A percentile compares a stretch with the other conserved stretches of the same genome.
These are phyloP conservation scores for Aspergillus conjunctus DNA, from an alignment of 495 filamentous ascomycete species.

Conservation along the genomic window DNA sequence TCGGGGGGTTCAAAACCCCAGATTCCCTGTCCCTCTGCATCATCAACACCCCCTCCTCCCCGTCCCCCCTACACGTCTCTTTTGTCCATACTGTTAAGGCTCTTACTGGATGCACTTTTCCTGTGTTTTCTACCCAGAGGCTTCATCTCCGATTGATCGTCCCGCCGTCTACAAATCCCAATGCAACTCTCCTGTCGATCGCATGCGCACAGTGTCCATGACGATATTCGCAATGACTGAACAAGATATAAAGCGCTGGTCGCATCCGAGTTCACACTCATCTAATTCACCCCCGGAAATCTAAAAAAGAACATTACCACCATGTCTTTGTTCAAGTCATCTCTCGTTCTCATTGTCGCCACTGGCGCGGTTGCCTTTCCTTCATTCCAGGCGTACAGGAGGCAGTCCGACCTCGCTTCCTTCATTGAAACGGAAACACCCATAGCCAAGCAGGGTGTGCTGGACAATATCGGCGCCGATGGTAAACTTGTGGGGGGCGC, in stretches of 20 bases:
- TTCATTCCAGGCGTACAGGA: background rate
- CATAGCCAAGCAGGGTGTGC: constrained; percentile 52
- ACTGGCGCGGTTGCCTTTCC: constrained; percentile 3
- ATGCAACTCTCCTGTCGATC: constrained; percentile 4
- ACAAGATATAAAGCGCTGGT: background rate
- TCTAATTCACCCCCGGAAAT: background rate
- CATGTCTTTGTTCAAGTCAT: background rate
- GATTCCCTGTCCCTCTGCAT: background rate
- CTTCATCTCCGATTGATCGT: constrained; percentile 8
- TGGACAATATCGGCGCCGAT: constrained; percentile 61
- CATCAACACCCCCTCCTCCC: no score
- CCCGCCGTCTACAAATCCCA: background rate
- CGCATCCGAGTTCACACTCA: background rate
- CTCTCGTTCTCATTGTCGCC: background rate
- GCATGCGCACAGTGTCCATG: background rate
- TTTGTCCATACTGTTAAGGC: no score
- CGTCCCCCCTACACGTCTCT: no score
- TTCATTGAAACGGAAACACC: constrained; percentile 60
- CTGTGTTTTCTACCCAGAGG: background rate
- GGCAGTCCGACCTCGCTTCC: constrained; percentile 11
- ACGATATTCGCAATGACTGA: background rate
- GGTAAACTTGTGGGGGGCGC: constrained; percentile 49
- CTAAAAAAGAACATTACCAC: background rate
- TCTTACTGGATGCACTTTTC: no score
- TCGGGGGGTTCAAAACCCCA: background rate